Evolutionary conservation across 2,329 filamentous ascomycete species (phyloP).

Genomic region (Fusarium agapanthi): DNA sequence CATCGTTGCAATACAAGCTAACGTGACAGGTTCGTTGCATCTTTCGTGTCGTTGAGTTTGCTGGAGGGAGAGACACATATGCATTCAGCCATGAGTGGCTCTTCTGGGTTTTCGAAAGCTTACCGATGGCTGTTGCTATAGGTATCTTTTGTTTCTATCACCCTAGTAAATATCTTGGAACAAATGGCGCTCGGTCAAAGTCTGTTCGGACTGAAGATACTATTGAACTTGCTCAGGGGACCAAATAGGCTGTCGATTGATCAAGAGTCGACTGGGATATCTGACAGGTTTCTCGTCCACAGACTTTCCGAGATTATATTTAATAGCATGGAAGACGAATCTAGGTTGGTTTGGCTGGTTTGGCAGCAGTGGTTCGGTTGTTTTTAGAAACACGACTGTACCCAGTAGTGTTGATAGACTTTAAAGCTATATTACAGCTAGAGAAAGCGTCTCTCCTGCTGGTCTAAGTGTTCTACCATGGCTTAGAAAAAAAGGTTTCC

Average conservation of each 20-base stretch:
- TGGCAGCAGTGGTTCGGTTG: background rate
- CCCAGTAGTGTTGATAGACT: background rate
- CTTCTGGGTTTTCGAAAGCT: conserved; percentile 60
- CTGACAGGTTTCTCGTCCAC: no score
- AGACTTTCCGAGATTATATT: background rate
- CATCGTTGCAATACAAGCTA: background rate
- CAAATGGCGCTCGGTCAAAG: conserved; percentile 7
- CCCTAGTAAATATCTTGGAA: conserved; percentile 52
- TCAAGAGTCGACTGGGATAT: background rate
- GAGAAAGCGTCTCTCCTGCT: background rate
- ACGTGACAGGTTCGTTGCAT: conserved; percentile 56
- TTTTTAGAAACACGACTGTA: background rate
- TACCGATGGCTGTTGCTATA: conserved; percentile 59
- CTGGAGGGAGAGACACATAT: conserved; percentile 60
- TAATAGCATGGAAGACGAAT: background rate
- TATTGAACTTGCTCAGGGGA: conserved; percentile 14
- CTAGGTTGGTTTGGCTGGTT: no score
- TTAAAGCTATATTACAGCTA: background rate
- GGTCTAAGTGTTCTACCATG: conserved; percentile 17
- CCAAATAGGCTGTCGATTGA: background rate
- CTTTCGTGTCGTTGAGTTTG: conserved; percentile 63
- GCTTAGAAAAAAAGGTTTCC: conserved; percentile 35
- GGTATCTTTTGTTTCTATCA: conserved; percentile 60
- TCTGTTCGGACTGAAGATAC: background rate
- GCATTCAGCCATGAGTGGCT: conserved; percentile 61